Base-by-base conservation (phyloP, 1,139 yeast species). In the Yamadazyma dushanensis region DNA sequence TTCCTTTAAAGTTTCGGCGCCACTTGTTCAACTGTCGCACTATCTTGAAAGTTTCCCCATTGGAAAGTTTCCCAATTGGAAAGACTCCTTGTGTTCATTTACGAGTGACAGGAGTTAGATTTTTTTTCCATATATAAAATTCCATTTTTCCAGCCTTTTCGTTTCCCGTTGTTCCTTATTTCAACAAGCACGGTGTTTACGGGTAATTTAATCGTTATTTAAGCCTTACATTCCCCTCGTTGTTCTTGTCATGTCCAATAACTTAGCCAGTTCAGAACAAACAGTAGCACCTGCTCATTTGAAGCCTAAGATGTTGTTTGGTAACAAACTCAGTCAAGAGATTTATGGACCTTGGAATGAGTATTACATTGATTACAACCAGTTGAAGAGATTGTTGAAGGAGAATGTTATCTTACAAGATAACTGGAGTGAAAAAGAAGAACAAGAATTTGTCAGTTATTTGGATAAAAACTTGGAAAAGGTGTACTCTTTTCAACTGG, bases 301-400 rank as follows among this genome's bases (percentile, higher is more conserved):
- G 19, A 43, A 45, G 28, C 46, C 47, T 10, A 59, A 50, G 35
- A 89, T 92, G 97, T 66, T 90, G 44, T 92, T 90, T 56, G 95
- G 95, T 35, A 86, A 78, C 39, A 87, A 86, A 55, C 70, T 92
- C 41, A 83, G 83, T 38, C 80, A 78, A 49, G 97, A 90, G 60
- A 78, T 80, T 29, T 87, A 85, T 59, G 80, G 81, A 36, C 95
- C 97, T 3, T 92, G 98, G 98, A 83, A 77, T 59, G 76, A 79
- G 31, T 78, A 84, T 55, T 92, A 90, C 60, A 76, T 92, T 50
- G 73, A 80, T 54, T 92, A 92, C 59, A 94, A 81, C 50, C 68
- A 70, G 35, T 70, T 92, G 54, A 92, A 90, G 66, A 82, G 80
- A 54, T 72, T 88, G 35, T 72, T 92, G 52, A 88, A 88, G 58